Conservation (phyloP, 495 filamentous ascomycete genomes). For the Cercophora newfieldiana region DNA sequence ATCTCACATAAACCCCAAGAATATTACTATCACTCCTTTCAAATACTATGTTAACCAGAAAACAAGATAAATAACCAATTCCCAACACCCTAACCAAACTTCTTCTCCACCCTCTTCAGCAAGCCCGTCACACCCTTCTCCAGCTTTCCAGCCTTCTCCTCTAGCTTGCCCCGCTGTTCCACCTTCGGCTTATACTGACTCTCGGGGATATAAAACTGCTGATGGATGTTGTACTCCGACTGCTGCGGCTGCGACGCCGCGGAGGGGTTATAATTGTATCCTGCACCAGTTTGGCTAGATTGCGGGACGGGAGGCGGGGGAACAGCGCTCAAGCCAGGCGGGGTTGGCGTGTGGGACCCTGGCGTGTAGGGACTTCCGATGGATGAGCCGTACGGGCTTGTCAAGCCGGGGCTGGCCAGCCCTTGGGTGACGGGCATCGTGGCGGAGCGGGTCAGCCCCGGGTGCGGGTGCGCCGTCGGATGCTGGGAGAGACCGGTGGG, state of each 20-base stretch:
- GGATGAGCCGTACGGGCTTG: slow-evolving; percentile 43
- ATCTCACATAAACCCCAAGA: neutral
- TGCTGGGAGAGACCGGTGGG: slow-evolving; percentile 36
- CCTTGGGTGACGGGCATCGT: slow-evolving; percentile 44
- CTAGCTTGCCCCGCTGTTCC: slow-evolving; percentile 58
- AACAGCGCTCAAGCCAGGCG: slow-evolving; percentile 28
- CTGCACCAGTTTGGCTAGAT: slow-evolving; percentile 48
- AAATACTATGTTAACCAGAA: neutral
- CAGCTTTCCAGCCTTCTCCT: slow-evolving; percentile 64
- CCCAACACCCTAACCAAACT: slow-evolving; percentile 52
- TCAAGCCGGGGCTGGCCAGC: slow-evolving; percentile 29
- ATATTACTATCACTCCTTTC: neutral
- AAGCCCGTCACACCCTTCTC: slow-evolving; percentile 80
- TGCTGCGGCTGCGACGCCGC: slow-evolving; percentile 22
- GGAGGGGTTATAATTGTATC: slow-evolving; percentile 50
- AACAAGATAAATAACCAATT: neutral
- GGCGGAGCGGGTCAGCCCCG: slow-evolving; percentile 39
- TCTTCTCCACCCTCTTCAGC: slow-evolving; percentile 89
- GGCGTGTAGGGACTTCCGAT: slow-evolving; percentile 34
- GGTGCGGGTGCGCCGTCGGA: slow-evolving; percentile 40
- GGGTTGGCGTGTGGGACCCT: slow-evolving; percentile 37
- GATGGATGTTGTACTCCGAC: slow-evolving; percentile 67
- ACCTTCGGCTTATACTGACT: slow-evolving; percentile 54
- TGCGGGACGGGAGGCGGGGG: slow-evolving; percentile 31
- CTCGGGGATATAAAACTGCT: slow-evolving; percentile 75